phyloP scores from a whole-genome alignment of 1,284 basidiomycete genomes.

The Agaricales sp. region DNA sequence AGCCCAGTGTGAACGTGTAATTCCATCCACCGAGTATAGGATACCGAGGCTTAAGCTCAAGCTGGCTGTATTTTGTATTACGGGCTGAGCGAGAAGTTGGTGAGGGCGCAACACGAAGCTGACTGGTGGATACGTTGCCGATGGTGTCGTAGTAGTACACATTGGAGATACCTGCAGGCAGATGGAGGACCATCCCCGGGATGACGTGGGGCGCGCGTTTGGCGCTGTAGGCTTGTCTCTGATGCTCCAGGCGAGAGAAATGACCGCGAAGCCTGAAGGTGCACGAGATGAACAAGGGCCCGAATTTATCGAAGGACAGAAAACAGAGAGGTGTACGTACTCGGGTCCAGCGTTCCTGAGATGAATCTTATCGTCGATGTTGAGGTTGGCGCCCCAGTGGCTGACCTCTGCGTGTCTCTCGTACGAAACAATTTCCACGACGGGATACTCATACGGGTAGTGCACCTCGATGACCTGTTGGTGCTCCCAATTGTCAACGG shows the following conservation, averaged over 20 bases:
- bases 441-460: slow-evolving; percentile 73
- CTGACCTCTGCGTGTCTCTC: slow-evolving; percentile 82
- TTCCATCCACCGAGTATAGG: slow-evolving; percentile 97
- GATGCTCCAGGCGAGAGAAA: slow-evolving; percentile 88
- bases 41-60: slow-evolving; percentile 86
- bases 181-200: slow-evolving; percentile 56
- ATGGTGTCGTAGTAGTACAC: slow-evolving; percentile 87
- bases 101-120: slow-evolving; percentile 61
- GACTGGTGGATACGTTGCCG: slow-evolving; percentile 95
- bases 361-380: slow-evolving; percentile 82
- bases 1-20: slow-evolving; percentile 91
- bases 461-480: slow-evolving; percentile 69
- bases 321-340: slow-evolving; percentile 37
- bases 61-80: slow-evolving; percentile 43
- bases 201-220: slow-evolving; percentile 62
- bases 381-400: slow-evolving; percentile 94
- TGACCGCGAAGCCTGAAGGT: slow-evolving; percentile 43
- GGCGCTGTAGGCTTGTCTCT: slow-evolving; percentile 62
- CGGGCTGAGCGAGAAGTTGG: slow-evolving; percentile 41
- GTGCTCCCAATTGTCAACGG: slow-evolving; percentile 39
- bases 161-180: slow-evolving; percentile 74
- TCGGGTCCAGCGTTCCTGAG: slow-evolving; percentile 82
- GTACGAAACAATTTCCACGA: slow-evolving; percentile 67
- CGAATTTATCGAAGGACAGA: not conserved
- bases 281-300: not conserved